A percentile compares a stretch with the other conserved stretches of the same genome.
phyloP scores from a whole-genome alignment of 768 basidiomycete genomes.

The Psilocybe cubensis region DNA sequence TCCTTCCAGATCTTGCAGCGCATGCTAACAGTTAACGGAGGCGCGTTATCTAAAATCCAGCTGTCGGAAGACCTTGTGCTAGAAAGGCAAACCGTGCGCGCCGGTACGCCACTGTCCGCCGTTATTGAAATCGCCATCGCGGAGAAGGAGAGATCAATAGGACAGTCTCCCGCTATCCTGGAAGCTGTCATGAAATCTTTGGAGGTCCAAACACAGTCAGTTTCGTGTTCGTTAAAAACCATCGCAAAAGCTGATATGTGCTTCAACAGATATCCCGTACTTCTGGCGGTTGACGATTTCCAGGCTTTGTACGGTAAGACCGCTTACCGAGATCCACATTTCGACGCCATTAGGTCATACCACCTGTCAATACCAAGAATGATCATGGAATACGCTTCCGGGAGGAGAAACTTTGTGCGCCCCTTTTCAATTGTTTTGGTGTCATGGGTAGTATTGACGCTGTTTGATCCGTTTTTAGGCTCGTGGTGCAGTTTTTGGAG shows the following conservation, averaged over 20 bases:
- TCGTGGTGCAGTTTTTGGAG: slow-evolving; percentile 73
- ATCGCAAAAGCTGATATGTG: too few species aligned
- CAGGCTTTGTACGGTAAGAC: slow-evolving; percentile 77
- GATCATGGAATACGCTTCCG: slow-evolving; percentile 79
- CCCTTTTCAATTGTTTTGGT: background rate
- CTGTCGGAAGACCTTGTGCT: slow-evolving; percentile 46
- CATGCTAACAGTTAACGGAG: slow-evolving; percentile 60
- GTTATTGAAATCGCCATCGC: slow-evolving; percentile 63
- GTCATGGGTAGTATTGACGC: background rate
- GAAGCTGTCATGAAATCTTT: slow-evolving; percentile 63
- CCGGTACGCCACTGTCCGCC: slow-evolving; percentile 53
- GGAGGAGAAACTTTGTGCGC: slow-evolving; percentile 68
- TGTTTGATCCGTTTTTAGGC: slow-evolving; percentile 41
- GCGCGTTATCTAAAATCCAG: slow-evolving; percentile 43
- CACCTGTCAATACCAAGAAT: slow-evolving; percentile 81
- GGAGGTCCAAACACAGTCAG: slow-evolving; percentile 71
- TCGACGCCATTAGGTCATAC: slow-evolving; percentile 67
- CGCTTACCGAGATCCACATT: slow-evolving; percentile 75
- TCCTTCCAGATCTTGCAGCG: slow-evolving; percentile 67
- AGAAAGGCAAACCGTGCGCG: slow-evolving; percentile 49
- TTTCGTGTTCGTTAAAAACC: too few species aligned
- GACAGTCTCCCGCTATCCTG: slow-evolving; percentile 56
- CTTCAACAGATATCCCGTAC: slow-evolving; percentile 80
- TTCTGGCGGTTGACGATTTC: slow-evolving; percentile 88
- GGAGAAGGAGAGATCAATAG: slow-evolving; percentile 40